These are phyloP conservation scores for Trematosphaeria pertusa DNA, from an alignment of 2,329 filamentous ascomycete species.

Conservation along the genomic window DNA sequence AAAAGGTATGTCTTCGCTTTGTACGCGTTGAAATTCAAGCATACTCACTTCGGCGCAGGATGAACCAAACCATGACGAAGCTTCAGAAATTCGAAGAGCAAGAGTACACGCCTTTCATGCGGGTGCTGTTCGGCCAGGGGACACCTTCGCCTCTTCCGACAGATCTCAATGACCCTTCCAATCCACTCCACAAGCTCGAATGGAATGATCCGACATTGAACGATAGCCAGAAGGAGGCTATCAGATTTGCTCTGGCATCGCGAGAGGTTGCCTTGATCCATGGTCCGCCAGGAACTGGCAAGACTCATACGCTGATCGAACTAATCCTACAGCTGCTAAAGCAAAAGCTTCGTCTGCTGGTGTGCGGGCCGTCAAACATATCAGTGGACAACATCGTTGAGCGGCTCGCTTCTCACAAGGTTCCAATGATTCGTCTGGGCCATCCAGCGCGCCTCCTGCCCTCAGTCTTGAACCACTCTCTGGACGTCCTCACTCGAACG, in stretches of 20 bases:
- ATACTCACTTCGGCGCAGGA: slow-evolving; percentile 49
- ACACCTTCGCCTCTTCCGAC: slow-evolving; percentile 58
- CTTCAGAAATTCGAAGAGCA: slow-evolving; percentile 63
- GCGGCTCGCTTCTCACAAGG: slow-evolving; percentile 80
- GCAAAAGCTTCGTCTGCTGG: slow-evolving; percentile 75
- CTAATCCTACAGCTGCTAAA: slow-evolving; percentile 89
- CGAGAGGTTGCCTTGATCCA: slow-evolving; percentile 89
- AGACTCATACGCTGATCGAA: slow-evolving; percentile 95
- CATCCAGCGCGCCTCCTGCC: slow-evolving; percentile 91
- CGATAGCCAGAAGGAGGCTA: slow-evolving; percentile 67
- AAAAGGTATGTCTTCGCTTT: slow-evolving; percentile 56
- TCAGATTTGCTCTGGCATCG: slow-evolving; percentile 82
- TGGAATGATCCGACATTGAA: slow-evolving; percentile 66
- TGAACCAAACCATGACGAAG: slow-evolving; percentile 69
- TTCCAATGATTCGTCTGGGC: slow-evolving; percentile 87
- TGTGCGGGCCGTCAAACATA: slow-evolving; percentile 97
- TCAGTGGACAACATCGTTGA: slow-evolving; percentile 99
- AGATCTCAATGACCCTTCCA: slow-evolving; percentile 51
- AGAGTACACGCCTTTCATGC: slow-evolving; percentile 65
- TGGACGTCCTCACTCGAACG: slow-evolving; percentile 88
- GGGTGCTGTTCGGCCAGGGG: slow-evolving; percentile 66
- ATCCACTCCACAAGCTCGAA: slow-evolving; percentile 54
- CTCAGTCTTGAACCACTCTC: slow-evolving; percentile 84
- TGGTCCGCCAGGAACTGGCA: slow-evolving; percentile 93
- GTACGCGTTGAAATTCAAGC: slow-evolving; percentile 11